These are phyloP conservation scores for Cladosporium velox DNA, from an alignment of 2,329 filamentous ascomycete genomes.

Conservation along the genomic window DNA sequence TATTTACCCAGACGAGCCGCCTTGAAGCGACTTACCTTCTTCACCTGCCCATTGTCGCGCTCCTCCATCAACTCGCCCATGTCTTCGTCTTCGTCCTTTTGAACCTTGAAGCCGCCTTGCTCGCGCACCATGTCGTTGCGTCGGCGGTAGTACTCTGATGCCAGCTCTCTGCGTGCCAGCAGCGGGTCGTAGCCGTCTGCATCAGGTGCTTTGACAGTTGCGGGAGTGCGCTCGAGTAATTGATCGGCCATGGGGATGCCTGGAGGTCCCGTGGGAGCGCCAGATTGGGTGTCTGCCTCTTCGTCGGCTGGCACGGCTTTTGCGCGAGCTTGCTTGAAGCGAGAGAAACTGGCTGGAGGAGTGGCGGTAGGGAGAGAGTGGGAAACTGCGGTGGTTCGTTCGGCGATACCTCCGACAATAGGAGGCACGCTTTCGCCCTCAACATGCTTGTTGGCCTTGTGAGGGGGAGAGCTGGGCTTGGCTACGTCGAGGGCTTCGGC, in stretches of 20 bases:
- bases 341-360: slow-evolving; percentile 41
- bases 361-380: slow-evolving; percentile 24
- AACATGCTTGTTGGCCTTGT: slow-evolving; percentile 35
- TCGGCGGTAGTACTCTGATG: slow-evolving; percentile 77
- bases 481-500: slow-evolving; percentile 73
- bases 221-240: slow-evolving; percentile 54
- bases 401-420: slow-evolving; percentile 48
- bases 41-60: slow-evolving; percentile 39
- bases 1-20: slow-evolving; percentile 38
- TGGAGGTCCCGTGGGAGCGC: slow-evolving; percentile 28
- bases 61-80: slow-evolving; percentile 61
- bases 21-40: slow-evolving; percentile 43
- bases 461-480: slow-evolving; percentile 38
- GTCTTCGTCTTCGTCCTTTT: slow-evolving; percentile 61
- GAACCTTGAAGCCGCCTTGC: slow-evolving; percentile 74
- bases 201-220: slow-evolving; percentile 29
- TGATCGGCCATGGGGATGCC: slow-evolving; percentile 48
- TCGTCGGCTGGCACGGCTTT: slow-evolving; percentile 15
- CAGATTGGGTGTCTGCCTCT: slow-evolving; percentile 23
- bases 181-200: slow-evolving; percentile 56
- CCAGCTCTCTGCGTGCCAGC: slow-evolving; percentile 74
- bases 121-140: slow-evolving; percentile 81
- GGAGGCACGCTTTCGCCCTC: slow-evolving; percentile 27
- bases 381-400: slow-evolving; percentile 36
- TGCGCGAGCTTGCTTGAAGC: slow-evolving; percentile 41